Percentiles rank a stretch among this genome's conserved stretches.
phyloP scores from a whole-genome alignment of 352 stramenopile genomes.

The Phytophthora pini region DNA sequence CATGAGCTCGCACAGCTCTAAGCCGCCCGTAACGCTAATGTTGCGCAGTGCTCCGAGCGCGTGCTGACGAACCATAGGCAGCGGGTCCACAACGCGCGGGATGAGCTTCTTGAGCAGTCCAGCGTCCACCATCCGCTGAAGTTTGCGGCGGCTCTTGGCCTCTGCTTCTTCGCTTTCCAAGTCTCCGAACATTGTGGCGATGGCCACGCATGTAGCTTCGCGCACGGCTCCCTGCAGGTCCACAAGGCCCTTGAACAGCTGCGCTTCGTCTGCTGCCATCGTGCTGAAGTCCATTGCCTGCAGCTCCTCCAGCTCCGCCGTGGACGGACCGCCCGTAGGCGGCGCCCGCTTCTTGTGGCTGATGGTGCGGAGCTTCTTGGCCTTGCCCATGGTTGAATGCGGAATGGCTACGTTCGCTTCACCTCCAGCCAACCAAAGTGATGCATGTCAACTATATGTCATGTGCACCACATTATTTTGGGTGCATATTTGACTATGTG shows the following conservation, averaged over 20 bases:
- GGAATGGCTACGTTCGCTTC: slow-evolving; percentile 24
- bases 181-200: slow-evolving; percentile 87
- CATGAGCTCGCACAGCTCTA: slow-evolving; percentile 86
- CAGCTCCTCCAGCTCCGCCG: slow-evolving; percentile 67
- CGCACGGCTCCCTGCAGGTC: slow-evolving; percentile 83
- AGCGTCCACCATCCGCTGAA: slow-evolving; percentile 80
- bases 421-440: slow-evolving; percentile 30
- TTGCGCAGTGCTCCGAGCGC: slow-evolving; percentile 85
- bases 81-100: slow-evolving; percentile 81
- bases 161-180: slow-evolving; percentile 65
- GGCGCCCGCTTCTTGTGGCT: slow-evolving; percentile 85
- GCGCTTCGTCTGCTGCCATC: slow-evolving; percentile 61
- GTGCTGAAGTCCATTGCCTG: slow-evolving; percentile 46
- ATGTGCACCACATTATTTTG: slow-evolving; percentile 5
- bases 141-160: slow-evolving; percentile 57
- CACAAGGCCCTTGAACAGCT: slow-evolving; percentile 77
- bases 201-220: slow-evolving; percentile 84
- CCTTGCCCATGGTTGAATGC: slow-evolving; percentile 70
- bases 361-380: slow-evolving; percentile 86
- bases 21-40: slow-evolving; percentile 86
- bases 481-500: no score
- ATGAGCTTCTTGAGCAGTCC: slow-evolving; percentile 86
- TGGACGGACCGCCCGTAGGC: slow-evolving; percentile 62
- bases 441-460: slow-evolving; percentile 15
- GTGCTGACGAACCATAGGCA: slow-evolving; percentile 87